phyloP scores from a whole-genome alignment of 495 filamentous ascomycete genomes.

The Mycothermus thermophilus region DNA sequence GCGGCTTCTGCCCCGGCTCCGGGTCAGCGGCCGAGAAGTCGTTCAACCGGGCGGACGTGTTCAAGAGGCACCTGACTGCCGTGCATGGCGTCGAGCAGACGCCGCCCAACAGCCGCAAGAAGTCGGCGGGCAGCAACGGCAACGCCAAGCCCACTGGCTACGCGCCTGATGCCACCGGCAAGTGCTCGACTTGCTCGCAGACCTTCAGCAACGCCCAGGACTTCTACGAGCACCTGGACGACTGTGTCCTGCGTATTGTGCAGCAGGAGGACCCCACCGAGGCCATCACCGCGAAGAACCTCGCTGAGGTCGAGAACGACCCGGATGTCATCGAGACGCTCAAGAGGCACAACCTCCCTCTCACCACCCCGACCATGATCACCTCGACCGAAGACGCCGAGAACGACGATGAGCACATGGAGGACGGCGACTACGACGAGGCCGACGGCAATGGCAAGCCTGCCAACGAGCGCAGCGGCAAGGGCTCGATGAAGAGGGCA shows the following conservation, averaged over 20 bases:
- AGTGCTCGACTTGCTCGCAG: constrained; percentile 86
- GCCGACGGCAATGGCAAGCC: constrained; percentile 22
- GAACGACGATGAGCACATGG: constrained; percentile 48
- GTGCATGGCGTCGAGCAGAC: constrained; percentile 95
- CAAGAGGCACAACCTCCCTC: constrained; percentile 60
- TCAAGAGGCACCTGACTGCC: constrained; percentile 92
- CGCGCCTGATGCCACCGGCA: constrained; percentile 66
- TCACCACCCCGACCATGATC: constrained; percentile 34
- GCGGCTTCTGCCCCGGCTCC: constrained; percentile 90
- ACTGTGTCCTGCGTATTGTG: constrained; percentile 94
- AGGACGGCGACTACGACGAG: constrained; percentile 29
- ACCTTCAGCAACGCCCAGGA: constrained; percentile 93
- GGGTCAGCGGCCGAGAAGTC: constrained; percentile 93
- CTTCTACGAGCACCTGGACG: constrained; percentile 98
- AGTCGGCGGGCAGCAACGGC: constrained; percentile 32
- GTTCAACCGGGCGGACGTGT: constrained; percentile 97
- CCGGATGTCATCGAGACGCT: constrained; percentile 70
- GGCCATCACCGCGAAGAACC: constrained; percentile 78
- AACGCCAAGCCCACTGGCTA: constrained; percentile 49
- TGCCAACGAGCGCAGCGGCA: constrained; percentile 14
- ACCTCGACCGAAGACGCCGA: constrained; percentile 57
- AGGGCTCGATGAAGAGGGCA: no score
- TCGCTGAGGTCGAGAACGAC: constrained; percentile 73
- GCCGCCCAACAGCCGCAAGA: constrained; percentile 90
- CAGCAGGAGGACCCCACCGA: constrained; percentile 95